Percentiles rank a stretch among this genome's conserved stretches.
These are phyloP conservation scores for Cercophora samala DNA, from an alignment of 495 filamentous ascomycete genomes.

Conservation along the genomic window DNA sequence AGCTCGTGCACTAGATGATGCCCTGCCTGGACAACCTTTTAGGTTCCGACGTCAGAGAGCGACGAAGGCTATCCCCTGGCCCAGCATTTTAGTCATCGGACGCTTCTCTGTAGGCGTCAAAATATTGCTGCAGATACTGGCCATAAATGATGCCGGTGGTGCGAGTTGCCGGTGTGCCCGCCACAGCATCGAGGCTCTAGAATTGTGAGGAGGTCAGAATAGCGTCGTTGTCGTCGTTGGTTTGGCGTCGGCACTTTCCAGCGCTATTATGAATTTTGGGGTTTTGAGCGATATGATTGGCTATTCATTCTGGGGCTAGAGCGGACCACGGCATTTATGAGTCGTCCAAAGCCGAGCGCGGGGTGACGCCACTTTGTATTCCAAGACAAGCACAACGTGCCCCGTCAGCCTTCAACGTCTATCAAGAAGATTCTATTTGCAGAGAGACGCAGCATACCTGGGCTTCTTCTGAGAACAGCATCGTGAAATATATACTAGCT, in stretches of 20 bases:
- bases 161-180: no score
- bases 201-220: neutral
- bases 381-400: neutral
- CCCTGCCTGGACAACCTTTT: no score
- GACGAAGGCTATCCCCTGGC: no score
- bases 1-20: no score
- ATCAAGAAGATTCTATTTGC: neutral
- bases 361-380: neutral
- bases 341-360: neutral
- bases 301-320: neutral
- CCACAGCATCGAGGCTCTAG: no score
- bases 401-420: neutral
- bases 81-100: no score
- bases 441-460: neutral
- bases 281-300: neutral
- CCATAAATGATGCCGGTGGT: no score
- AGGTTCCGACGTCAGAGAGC: no score
- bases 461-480: neutral
- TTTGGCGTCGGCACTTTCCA: neutral
- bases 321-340: neutral
- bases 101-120: no score
- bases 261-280: neutral
- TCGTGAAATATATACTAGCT: neutral
- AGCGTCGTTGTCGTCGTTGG: neutral
- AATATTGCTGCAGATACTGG: no score